phyloP scores from a whole-genome alignment of 1,284 basidiomycete species.

The Cryptococcus amylolentus region DNA sequence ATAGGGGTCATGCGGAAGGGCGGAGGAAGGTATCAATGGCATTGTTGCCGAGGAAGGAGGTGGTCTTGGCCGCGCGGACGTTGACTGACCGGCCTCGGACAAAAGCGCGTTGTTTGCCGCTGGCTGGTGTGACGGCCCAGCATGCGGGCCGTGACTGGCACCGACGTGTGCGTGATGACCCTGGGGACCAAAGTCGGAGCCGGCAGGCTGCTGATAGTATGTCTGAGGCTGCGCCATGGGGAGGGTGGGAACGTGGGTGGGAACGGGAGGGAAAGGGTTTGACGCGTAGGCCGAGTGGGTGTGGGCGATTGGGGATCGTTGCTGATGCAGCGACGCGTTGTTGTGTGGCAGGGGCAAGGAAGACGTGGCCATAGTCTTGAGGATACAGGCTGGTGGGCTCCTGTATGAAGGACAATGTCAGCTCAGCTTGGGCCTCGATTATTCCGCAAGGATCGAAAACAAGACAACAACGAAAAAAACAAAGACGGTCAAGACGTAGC shows the following conservation, averaged over 20 bases:
- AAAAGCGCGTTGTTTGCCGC: background rate
- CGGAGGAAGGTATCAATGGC: conserved; percentile 31
- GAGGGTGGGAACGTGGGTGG: background rate
- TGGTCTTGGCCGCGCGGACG: conserved; percentile 16
- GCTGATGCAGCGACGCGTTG: background rate
- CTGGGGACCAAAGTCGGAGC: background rate
- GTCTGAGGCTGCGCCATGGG: conserved; percentile 1
- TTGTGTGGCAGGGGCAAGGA: background rate
- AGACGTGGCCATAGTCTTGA: background rate
- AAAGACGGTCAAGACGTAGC: background rate
- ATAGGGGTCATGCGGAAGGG: conserved; percentile 24
- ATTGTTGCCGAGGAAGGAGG: conserved; percentile 11
- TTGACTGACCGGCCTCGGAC: conserved; percentile 16
- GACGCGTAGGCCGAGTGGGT: conserved; percentile 1
- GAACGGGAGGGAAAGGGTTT: background rate
- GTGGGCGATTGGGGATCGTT: background rate
- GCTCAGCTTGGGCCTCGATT: conserved; percentile 1
- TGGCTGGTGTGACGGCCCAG: background rate
- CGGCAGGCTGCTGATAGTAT: conserved; percentile 1
- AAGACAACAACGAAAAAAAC: background rate
- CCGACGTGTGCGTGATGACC: background rate
- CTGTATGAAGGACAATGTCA: background rate
- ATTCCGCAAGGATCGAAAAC: too few species aligned
- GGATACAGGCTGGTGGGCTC: background rate
- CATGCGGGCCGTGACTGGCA: background rate